These are phyloP conservation scores for Kodamaea fukazawae DNA, from an alignment of 805 yeast genomes.

Conservation along the genomic window DNA sequence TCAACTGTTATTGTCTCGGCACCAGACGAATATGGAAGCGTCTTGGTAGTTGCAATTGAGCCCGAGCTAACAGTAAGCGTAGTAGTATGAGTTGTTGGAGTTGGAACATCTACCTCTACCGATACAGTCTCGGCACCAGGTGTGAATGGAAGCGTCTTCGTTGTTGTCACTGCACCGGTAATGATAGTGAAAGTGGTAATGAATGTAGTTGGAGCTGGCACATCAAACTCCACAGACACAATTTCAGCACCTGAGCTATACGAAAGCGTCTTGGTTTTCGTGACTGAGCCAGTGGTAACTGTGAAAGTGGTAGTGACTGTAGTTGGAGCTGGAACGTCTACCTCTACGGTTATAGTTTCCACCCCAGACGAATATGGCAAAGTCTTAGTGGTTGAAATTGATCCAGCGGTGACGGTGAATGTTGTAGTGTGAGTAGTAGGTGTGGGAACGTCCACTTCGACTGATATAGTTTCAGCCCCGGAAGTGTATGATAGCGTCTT, in stretches of 20 bases:
- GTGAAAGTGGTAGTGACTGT: constrained; percentile 2
- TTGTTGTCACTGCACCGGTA: neutral
- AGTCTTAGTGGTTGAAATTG: constrained; percentile 2
- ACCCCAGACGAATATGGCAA: constrained; percentile 6
- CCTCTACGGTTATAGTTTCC: constrained; percentile 2
- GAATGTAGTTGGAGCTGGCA: constrained; percentile 1
- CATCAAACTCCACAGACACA: constrained; percentile 5
- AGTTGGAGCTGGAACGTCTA: constrained; percentile 3
- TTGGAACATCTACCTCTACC: constrained; percentile 3
- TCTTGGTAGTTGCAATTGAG: constrained; percentile 4
- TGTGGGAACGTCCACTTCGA: neutral
- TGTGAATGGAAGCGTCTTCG: neutral
- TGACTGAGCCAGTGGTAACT: constrained; percentile 1
- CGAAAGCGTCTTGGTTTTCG: constrained; percentile 7
- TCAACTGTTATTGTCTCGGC: constrained; percentile 6
- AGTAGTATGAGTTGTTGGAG: neutral
- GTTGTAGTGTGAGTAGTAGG: constrained; percentile 1
- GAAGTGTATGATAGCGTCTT: neutral
- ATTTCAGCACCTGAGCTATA: neutral
- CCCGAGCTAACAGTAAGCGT: neutral
- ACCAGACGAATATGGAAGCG: constrained; percentile 5
- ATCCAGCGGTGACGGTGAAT: neutral
- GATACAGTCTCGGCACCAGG: neutral
- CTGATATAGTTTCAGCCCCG: neutral
- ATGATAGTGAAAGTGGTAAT: constrained; percentile 1